Evolutionary conservation across 345 rosid species (phyloP).

Genomic region (Camelina sativa): DNA sequence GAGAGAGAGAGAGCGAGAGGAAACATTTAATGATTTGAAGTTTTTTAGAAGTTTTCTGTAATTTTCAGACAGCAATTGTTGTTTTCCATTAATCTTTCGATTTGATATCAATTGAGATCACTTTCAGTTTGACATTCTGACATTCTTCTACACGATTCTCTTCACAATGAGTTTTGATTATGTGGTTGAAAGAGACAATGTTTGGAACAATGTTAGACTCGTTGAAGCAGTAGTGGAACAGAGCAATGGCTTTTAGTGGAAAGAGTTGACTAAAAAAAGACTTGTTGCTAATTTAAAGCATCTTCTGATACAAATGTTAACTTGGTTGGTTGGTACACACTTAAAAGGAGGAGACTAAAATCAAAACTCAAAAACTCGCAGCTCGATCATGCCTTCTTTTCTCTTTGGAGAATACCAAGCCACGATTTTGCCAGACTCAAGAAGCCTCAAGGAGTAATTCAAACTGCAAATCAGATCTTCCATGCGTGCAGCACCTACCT

Average conservation of each 20-base stretch:
- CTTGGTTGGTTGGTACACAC: neutral
- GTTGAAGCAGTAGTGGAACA: too few relatives aligned
- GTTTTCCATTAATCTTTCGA: conserved; percentile 7
- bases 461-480: conserved; percentile 73
- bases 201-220: too few relatives aligned
- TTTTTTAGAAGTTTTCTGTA: conserved; percentile 16
- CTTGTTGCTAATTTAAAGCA: neutral
- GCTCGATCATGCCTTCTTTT: conserved; percentile 87
- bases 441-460: conserved; percentile 71
- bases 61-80: conserved; percentile 8
- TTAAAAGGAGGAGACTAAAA: neutral
- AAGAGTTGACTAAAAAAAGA: neutral
- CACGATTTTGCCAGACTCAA: conserved; percentile 74
- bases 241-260: too few relatives aligned
- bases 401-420: conserved; percentile 94
- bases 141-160: too few relatives aligned
- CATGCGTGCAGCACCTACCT: conserved; percentile 48
- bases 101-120: conserved; percentile 2
- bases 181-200: too few relatives aligned
- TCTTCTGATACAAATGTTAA: conserved; percentile 32
- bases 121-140: neutral
- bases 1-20: neutral
- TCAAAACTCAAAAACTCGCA: conserved; percentile 74
- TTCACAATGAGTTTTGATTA: too few relatives aligned
- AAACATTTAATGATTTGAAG: conserved; percentile 14